Evolutionary conservation across 75 land plant genomes (phyloP), one percentile per base, ranked within the genome.

Genomic region (Ceratopteris richardii): DNA sequence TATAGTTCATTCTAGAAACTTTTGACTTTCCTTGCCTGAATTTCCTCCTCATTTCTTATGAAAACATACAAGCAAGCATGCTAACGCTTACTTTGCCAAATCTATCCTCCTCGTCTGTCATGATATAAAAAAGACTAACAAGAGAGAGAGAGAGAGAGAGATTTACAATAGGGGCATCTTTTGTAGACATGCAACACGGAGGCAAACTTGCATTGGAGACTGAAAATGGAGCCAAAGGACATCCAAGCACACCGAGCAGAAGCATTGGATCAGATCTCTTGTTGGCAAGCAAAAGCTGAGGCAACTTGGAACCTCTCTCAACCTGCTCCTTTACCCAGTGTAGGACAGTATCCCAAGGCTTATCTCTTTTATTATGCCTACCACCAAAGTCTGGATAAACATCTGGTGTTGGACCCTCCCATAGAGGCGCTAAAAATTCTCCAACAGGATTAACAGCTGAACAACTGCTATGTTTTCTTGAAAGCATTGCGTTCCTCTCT

Each of bases 181-280:
- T 33, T 4, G 48, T 14, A 20, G n/a, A 46, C 48, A n/a, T 17
- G n/a, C 21, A 46, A n/a, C 4, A 14, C 48, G 17, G 4, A n/a
- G 48, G 48, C 21, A 46, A 20, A 46, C 3, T 17, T 7, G 5
- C 48, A 17, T 46, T 46, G 48, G 21, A 46, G 42, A 55, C 42
- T 2, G 82, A 48, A 31, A 83, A 30, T 20, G 87, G 87, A 31
- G 79, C 82, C 28, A 84, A 80, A 29, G 87, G 87, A 63, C 79
- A 80, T 19, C 70, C 87, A 0, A 84, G 68, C 29, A 84, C 87
- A 39, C 83, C 75, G 11, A 84, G 66, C 20, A 84, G 87, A 41
- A 84, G 30, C 44, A 53, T 66, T 50, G 80, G 72, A 37, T 80
- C 78, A 21, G 77, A 77, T 51, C 54, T 73, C 58, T 71, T 77